Base-by-base conservation (phyloP, 306 rosid species). In the Trifolium pratense region DNA sequence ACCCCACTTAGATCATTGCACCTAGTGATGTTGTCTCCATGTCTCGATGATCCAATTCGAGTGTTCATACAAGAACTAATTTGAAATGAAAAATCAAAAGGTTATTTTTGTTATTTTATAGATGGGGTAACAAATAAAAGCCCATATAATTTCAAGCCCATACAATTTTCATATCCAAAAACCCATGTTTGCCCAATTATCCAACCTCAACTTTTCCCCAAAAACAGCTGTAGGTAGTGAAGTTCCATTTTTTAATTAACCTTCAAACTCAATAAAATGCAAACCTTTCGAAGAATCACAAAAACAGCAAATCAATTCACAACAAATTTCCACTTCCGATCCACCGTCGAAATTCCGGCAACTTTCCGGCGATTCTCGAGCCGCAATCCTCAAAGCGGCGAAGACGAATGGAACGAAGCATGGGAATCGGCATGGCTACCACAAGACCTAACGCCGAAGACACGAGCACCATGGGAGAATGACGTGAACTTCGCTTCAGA, bases 361-460 rank as follows among this genome's bases (percentile, higher is more conserved):
- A 25, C 26, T 5, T n/a, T 74, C 17, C 68, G 73, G n/a, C 68
- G 65, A 17, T 63, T 77, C 17, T 72, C 86, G 21, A 51, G 58
- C 49, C 68, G 71, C 13, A 20, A 25, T 62, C 56, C 81, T n/a
- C 81, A 75, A 72, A 78, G 79, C 43, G 90, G 85, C 78, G 91
- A 87, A 51, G 92, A 89, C 32, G 96, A 91, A 51, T 94, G 97
- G 98, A 94, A 94, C 31, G 91, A 88, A 25, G 88, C 98, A 0
- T 94, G 98, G 98, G 98, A 91, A 56, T 78, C 95, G 1, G 94
- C 98, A 36, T 94, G 98, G 98, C 81, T 94, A 0, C 98, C 98
- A 15, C 95, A 89, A 61, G 97, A 91, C 58, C 78, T 89, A 23
- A 80, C 86, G 10, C 83, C 84, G 5, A 87, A 79, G 77, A 40